Base-by-base conservation (phyloP, 139 green algal species). In the Penium margaritaceum region DNA sequence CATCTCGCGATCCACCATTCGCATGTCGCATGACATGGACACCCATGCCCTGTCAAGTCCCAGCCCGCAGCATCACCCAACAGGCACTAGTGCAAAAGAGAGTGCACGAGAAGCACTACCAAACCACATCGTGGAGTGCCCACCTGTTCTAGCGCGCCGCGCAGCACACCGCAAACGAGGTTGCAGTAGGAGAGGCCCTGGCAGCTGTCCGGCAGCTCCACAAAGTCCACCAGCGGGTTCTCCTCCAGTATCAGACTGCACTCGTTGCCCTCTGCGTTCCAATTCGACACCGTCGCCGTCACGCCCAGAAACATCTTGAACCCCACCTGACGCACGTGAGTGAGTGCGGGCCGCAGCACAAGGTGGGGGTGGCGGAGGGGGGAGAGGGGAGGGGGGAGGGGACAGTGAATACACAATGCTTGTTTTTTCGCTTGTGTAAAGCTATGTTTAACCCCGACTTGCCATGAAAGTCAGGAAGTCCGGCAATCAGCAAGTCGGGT, bases 141-240 rank as follows among this genome's bases (percentile, higher is more conserved):
- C 5, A 76, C 69, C 69, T 60, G 65, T 44, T 95, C 91, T 58
- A 97, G 80, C 1, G 90, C 92, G 0, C 93, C 92, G 2, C 88
- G 61, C 17, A 98, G 87, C 2, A 96, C 90, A 0, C 94, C 94
- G 61, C 87, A 92, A 53, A 98, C 81, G 30, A 96, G 70, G 76
- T 94, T 93, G 76, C 85, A 93, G 79, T 96, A 98, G 15, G 74
- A 80, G 9, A 98, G 86, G 0, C 80, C 75, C 14, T n/a, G 57
- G 74, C 91, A 90, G 63, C 89, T 75, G 34, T 94, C 88, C 17
- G 94, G 94, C 21, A 98, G 87, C 87, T 98, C 92, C 34, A 97
- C 94, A 86, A 96, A 96, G 72, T 97, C 91, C 27, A 90, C 88
- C 43, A 98, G 81, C 2, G 90, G 91, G 81, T 96, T 96, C 65